phyloP scores from a whole-genome alignment of 345 rosid genomes.

The Eucalyptus sideroxylon region DNA sequence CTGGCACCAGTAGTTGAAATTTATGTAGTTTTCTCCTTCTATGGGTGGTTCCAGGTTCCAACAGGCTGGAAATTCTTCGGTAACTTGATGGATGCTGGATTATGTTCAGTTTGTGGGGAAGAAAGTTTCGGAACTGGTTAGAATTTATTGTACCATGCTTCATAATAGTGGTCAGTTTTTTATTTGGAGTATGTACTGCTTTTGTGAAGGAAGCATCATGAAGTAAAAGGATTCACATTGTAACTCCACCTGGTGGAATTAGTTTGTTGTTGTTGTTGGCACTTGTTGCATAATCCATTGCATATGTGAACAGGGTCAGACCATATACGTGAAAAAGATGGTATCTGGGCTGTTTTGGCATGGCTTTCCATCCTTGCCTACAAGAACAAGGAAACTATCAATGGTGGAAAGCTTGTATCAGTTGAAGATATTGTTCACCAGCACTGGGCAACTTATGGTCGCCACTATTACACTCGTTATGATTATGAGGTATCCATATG shows the following conservation, averaged over 20 bases:
- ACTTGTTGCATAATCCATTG: not conserved
- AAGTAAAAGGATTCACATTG: not conserved
- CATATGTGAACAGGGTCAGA: conserved; percentile 62
- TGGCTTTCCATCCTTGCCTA: conserved; percentile 93
- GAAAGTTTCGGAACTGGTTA: conserved; percentile 99
- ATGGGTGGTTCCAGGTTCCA: conserved; percentile 54
- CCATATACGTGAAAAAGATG: conserved; percentile 97
- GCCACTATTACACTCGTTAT: conserved; percentile 96
- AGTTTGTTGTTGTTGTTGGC: not conserved
- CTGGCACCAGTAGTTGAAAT: not conserved
- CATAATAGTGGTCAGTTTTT: not conserved
- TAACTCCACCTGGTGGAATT: not conserved
- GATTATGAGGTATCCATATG: conserved; percentile 71
- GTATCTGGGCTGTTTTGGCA: conserved; percentile 99
- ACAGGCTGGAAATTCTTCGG: conserved; percentile 99
- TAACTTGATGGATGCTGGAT: conserved; percentile 97
- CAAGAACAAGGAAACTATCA: conserved; percentile 61
- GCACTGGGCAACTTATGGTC: conserved; percentile 91
- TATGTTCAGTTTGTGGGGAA: conserved; percentile 96
- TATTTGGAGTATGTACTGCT: not conserved
- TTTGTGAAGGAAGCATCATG: not conserved
- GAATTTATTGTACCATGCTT: not conserved
- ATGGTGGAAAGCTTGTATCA: conserved; percentile 62
- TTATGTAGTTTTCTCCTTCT: not conserved
- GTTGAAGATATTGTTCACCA: conserved; percentile 91